A percentile compares a stretch with the other conserved stretches of the same genome.
Conservation (phyloP, 1,284 basidiomycete species). For the Pseudozyma thailandica region DNA sequence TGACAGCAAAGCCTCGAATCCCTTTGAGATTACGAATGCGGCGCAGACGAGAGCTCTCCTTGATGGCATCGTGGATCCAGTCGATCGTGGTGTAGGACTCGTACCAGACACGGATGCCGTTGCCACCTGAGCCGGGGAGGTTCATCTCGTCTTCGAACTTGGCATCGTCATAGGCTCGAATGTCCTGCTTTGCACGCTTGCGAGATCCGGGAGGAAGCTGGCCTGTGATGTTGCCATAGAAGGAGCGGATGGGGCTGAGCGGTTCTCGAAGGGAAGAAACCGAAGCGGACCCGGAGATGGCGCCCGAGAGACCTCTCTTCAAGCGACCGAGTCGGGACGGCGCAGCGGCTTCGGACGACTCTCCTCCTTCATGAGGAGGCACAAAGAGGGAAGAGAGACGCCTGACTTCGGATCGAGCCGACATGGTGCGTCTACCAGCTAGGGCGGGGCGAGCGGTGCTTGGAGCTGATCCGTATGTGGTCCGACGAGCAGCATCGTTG, state of each 20-base stretch:
- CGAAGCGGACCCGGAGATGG: slow-evolving; percentile 19
- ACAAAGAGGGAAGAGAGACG: slow-evolving; percentile 44
- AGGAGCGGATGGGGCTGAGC: slow-evolving; percentile 38
- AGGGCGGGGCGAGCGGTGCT: slow-evolving; percentile 38
- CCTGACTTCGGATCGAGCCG: slow-evolving; percentile 29
- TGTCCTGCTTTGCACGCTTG: slow-evolving; percentile 19
- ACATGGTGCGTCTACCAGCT: slow-evolving; percentile 34
- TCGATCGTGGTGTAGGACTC: slow-evolving; percentile 65
- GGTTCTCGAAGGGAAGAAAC: slow-evolving; percentile 34
- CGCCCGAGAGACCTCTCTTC: slow-evolving; percentile 12
- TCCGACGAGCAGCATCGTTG: slow-evolving; percentile 1
- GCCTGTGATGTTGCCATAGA: slow-evolving; percentile 25
- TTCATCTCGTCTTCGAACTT: slow-evolving; percentile 48
- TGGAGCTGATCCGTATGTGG: slow-evolving; percentile 22
- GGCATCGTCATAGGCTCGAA: slow-evolving; percentile 47
- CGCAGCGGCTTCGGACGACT: neutral
- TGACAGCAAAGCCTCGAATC: slow-evolving; percentile 77
- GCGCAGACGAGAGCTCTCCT: slow-evolving; percentile 67
- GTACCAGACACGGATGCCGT: slow-evolving; percentile 61
- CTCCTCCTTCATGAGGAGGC: slow-evolving; percentile 13
- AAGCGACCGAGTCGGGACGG: slow-evolving; percentile 22
- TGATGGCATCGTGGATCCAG: slow-evolving; percentile 69
- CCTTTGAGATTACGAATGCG: slow-evolving; percentile 64
- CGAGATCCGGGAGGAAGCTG: slow-evolving; percentile 16
- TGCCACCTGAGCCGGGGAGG: slow-evolving; percentile 36